Base-by-base conservation (phyloP, 768 basidiomycete species). In the Mycena latifolia region DNA sequence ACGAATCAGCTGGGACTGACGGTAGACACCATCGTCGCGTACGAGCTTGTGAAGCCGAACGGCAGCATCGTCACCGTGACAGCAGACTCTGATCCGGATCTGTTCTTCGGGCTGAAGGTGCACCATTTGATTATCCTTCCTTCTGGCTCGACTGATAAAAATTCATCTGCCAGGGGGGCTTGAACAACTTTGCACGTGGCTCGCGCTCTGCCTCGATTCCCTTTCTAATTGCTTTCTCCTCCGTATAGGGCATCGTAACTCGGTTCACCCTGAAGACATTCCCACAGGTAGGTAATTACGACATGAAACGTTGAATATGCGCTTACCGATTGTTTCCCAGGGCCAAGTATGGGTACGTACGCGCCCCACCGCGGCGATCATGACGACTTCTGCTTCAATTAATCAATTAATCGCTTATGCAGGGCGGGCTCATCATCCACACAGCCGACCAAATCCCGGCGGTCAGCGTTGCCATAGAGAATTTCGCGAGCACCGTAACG, bases 241-340 rank as follows among this genome's bases (percentile, higher is more conserved):
- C n/a, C n/a, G n/a, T n/a, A n/a, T 39, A 83, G 82, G 90, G 89
- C 0, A 85, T 90, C 37, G 86, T 90, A 4, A 90, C 89, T 0
- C 80, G 75, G 45, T 86, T 91, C 69, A 86, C 84, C 0, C 58
- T 91, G 24, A 84, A 83, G 65, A 80, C 86, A 0, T 81, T 81
- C 70, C 84, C 89, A 8, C 88, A 90, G 75, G 57, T 60, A 28
- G 7, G 57, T 33, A 15, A n/a, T n/a, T 45, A n/a, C n/a, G 33
- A 35, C 9, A 2, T 52, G 5, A 27, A 37, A 2, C 14, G 10
- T 22, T 11, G 5, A 11, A 9, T 4, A 5, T 39, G 10, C 37
- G n/a, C n/a, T 27, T 41, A 52, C 31, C 8, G 8, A 27, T 17
- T 24, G 3, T n/a, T n/a, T n/a, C 28, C 14, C 50, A 65, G 54